Percentiles rank a stretch among this genome's conserved stretches.
These are phyloP conservation scores for Penicillium concentricum DNA, from an alignment of 2,329 filamentous ascomycete genomes.

Conservation along the genomic window DNA sequence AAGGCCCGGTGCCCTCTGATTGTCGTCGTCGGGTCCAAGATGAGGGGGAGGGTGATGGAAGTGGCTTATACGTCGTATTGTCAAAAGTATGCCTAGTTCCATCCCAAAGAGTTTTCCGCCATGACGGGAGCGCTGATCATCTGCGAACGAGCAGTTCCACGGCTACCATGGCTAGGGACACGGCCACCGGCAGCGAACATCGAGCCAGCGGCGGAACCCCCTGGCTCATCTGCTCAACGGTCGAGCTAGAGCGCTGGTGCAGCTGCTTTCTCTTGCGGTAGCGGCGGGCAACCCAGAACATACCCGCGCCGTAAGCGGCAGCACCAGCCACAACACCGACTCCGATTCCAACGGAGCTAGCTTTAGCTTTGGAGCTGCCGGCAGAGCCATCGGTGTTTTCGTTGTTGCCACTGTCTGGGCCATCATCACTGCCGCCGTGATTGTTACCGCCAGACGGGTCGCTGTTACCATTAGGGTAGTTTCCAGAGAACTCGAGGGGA, in stretches of 20 bases:
- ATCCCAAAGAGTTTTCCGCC: constrained; percentile 91
- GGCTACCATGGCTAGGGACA: constrained; percentile 61
- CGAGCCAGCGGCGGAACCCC: constrained; percentile 49
- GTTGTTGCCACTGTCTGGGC: constrained; percentile 29
- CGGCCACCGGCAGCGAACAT: constrained; percentile 47
- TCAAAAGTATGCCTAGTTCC: constrained; percentile 65
- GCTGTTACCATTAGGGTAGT: constrained; percentile 22
- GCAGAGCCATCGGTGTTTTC: constrained; percentile 51
- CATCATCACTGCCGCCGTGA: constrained; percentile 23
- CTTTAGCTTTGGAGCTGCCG: constrained; percentile 37
- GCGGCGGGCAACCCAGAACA: constrained; percentile 87
- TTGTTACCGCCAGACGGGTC: constrained; percentile 45
- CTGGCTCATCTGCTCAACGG: constrained; percentile 65
- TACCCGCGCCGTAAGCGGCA: constrained; percentile 85
- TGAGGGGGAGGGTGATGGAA: neutral
- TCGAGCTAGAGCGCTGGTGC: constrained; percentile 75
- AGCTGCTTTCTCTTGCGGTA: constrained; percentile 83
- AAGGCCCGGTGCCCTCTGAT: constrained; percentile 1
- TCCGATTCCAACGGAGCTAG: constrained; percentile 64
- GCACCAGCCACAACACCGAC: constrained; percentile 75
- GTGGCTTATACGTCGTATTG: constrained; percentile 16
- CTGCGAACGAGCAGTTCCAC: constrained; percentile 64
- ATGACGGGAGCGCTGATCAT: constrained; percentile 88
- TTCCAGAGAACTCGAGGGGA: constrained; percentile 56
- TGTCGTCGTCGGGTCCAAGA: constrained; percentile 4